phyloP scores from a whole-genome alignment of 108 stramenopile species.

The Skeletonema menzelii region DNA sequence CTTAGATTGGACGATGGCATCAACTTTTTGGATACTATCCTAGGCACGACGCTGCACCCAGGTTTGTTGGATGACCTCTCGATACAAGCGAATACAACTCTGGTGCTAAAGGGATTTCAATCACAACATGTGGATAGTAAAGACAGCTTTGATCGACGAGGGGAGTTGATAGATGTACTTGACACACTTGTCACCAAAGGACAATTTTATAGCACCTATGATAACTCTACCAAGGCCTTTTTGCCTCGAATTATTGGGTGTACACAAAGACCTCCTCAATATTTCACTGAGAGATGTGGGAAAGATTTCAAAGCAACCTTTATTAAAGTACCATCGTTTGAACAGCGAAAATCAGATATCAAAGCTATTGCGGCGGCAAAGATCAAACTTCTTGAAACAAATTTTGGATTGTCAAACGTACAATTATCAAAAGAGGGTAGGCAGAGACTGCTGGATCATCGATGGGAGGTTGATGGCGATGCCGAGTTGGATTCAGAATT shows the following conservation, averaged over 20 bases:
- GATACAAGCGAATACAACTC: constrained; percentile 23
- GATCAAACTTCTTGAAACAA: constrained; percentile 15
- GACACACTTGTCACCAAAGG: constrained; percentile 6
- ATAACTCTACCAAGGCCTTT: constrained; percentile 25
- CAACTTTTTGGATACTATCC: constrained; percentile 32
- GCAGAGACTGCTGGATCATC: constrained; percentile 37
- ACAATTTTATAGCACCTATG: constrained; percentile 23
- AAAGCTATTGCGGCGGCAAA: constrained; percentile 26
- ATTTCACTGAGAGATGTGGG: constrained; percentile 4
- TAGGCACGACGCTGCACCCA: constrained; percentile 23
- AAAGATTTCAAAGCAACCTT: constrained; percentile 12
- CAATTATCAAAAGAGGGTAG: constrained; percentile 23
- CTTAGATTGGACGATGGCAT: constrained; percentile 22
- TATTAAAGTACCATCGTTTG: constrained; percentile 42
- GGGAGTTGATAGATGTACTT: constrained; percentile 19
- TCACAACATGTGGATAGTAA: constrained; percentile 33
- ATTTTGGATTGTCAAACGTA: constrained; percentile 18
- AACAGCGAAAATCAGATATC: constrained; percentile 20
- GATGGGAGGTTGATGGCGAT: constrained; percentile 32
- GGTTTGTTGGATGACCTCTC: constrained; percentile 35
- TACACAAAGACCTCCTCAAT: constrained; percentile 17
- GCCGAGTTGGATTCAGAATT: constrained; percentile 35
- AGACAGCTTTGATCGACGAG: constrained; percentile 20
- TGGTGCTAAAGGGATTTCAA: constrained; percentile 42
- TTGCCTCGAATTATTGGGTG: constrained; percentile 34